These are phyloP conservation scores for Phytophthora multivora DNA, from an alignment of 352 stramenopile species.

Conservation along the genomic window DNA sequence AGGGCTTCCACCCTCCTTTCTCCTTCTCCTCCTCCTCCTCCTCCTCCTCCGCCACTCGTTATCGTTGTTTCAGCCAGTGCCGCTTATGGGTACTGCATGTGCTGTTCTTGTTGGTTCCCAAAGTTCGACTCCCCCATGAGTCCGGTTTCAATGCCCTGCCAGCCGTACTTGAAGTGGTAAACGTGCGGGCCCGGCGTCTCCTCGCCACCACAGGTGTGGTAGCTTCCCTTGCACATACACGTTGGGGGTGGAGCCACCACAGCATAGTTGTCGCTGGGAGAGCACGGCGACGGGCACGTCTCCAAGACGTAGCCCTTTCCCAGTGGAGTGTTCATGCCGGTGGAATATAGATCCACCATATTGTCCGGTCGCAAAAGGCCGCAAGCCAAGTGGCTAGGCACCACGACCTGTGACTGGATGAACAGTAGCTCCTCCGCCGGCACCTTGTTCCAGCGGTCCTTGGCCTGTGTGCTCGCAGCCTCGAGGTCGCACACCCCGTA, in stretches of 20 bases:
- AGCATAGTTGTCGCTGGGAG: conserved; percentile 71
- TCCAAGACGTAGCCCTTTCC: conserved; percentile 37
- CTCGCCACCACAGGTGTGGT: conserved; percentile 54
- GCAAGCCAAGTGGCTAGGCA: conserved; percentile 66
- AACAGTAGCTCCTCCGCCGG: conserved; percentile 72
- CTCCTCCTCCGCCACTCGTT: conserved; percentile 1
- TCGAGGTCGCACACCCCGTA: conserved; percentile 60
- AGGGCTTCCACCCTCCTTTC: conserved; percentile 15
- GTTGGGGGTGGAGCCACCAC: conserved; percentile 27
- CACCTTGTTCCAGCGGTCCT: conserved; percentile 75
- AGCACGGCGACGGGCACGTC: conserved; percentile 58
- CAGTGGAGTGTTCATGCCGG: conserved; percentile 38
- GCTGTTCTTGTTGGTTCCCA: conserved; percentile 35
- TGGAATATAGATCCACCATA: conserved; percentile 48
- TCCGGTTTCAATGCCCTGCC: conserved; percentile 63
- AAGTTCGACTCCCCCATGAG: conserved; percentile 37
- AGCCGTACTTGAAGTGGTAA: conserved; percentile 87
- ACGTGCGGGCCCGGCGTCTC: conserved; percentile 53
- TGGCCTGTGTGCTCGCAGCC: conserved; percentile 45
- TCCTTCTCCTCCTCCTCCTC: too few relatives aligned
- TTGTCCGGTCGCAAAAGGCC: conserved; percentile 58
- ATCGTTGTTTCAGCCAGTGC: conserved; percentile 3
- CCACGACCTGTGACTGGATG: conserved; percentile 65
- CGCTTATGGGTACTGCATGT: conserved; percentile 43
- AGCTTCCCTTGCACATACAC: conserved; percentile 63